phyloP scores from a whole-genome alignment of 768 basidiomycete species.

The Postia placenta region DNA sequence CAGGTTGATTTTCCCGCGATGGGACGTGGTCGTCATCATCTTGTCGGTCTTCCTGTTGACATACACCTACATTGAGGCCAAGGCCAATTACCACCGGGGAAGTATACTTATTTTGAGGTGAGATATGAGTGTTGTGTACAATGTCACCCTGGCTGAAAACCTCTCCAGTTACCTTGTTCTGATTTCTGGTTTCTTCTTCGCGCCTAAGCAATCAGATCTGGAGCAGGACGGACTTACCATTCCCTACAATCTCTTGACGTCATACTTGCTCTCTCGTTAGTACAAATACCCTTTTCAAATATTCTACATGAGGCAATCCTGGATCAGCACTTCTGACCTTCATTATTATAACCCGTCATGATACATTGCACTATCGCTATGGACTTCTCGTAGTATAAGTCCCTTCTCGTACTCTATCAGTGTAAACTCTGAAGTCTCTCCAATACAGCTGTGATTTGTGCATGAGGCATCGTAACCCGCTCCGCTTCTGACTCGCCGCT shows the following conservation, averaged over 20 bases:
- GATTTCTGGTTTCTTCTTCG: conserved; percentile 87
- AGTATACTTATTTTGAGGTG: conserved; percentile 93
- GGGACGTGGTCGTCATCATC: conserved; percentile 94
- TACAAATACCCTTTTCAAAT: conserved; percentile 1
- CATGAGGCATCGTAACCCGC: conserved; percentile 38
- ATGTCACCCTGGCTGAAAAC: conserved; percentile 7
- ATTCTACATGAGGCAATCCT: conserved; percentile 1
- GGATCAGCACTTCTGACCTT: neutral
- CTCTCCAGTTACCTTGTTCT: conserved; percentile 81
- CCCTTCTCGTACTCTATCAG: conserved; percentile 17
- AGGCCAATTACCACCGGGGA: conserved; percentile 95
- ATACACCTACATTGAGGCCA: conserved; percentile 99
- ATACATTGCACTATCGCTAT: neutral
- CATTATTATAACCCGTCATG: neutral
- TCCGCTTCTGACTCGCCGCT: conserved; percentile 56
- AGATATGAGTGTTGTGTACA: conserved; percentile 4
- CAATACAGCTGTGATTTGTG: conserved; percentile 33
- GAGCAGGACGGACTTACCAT: conserved; percentile 12
- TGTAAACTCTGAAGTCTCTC: conserved; percentile 40
- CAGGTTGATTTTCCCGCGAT: conserved; percentile 95
- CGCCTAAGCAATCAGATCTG: conserved; percentile 37
- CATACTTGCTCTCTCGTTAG: conserved; percentile 1
- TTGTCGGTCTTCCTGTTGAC: conserved; percentile 97
- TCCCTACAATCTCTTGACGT: neutral
- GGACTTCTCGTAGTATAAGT: neutral